Base-by-base conservation (phyloP, 352 stramenopile species). In the Phytophthora gonapodyides region DNA sequence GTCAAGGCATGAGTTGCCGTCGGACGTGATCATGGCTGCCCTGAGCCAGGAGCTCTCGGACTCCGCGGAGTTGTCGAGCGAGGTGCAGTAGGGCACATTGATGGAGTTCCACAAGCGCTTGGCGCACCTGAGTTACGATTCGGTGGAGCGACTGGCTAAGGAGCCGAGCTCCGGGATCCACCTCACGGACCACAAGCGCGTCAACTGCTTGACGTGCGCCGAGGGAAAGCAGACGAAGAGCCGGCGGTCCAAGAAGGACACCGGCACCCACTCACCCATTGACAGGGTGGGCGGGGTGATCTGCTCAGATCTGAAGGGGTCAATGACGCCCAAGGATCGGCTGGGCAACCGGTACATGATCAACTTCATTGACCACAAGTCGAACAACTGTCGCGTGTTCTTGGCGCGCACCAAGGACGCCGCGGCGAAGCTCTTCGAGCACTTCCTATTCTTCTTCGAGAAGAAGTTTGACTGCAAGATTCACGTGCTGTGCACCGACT, bases 311-410 rank as follows among this genome's bases (percentile, higher is more conserved):
- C 34, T 45, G 6, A 44, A 56, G 3, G 48, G 48, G 8, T 17
- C 48, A 0, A 65, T 65, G 35, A 58, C 38, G 0, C 36, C 58
- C 7, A 27, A 8, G 1, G 58, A 61, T 17, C 36, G 21, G 6
- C 31, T 46, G 1, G 17, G 31, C 1, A 62, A 68, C 12, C 13
- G 43, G 0, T 68, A 68, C 13, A 49, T 65, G 62, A 43, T 70
- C 0, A 57, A 70, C 7, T 70, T 59, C 9, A 36, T 69, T 0
- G 51, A 66, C 13, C 35, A 59, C 8, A 64, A 61, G 21, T 21
- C 0, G 2, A 69, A 69, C 30, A 65, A 69, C 34, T 64, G 51
- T 11, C 4, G 52, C 1, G 35, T 60, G 0, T 73, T 73, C 17
- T 6, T 62, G 1, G 59, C 62, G 16, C 8, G n/a, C 0, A 62